phyloP scores from a whole-genome alignment of 441 rosid genomes.

The Biscutella laevigata region DNA sequence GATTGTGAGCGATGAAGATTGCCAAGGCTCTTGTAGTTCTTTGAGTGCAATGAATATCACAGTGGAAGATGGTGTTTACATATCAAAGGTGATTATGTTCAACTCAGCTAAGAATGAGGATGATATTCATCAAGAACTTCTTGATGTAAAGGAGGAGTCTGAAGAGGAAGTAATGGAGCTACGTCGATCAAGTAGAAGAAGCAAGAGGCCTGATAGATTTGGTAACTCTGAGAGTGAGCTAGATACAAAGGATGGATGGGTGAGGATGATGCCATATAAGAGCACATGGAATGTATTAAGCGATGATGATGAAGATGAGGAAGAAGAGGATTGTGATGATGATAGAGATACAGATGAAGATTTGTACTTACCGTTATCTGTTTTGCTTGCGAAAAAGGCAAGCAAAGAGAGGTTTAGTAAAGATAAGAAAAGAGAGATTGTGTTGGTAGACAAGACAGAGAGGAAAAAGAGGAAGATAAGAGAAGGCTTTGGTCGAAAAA shows the following conservation, averaged over 20 bases:
- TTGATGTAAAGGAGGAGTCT: slow-evolving; percentile 4
- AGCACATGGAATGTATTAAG: slow-evolving; percentile 22
- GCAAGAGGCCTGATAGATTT: slow-evolving; percentile 59
- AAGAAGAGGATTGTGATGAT: slow-evolving; percentile 7
- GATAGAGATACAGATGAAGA: slow-evolving; percentile 29
- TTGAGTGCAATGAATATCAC: slow-evolving; percentile 42
- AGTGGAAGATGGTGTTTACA: slow-evolving; percentile 36
- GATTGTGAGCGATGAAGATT: slow-evolving; percentile 32
- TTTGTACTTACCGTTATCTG: slow-evolving; percentile 45
- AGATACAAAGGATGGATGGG: slow-evolving; percentile 41
- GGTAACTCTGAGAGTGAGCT: slow-evolving; percentile 31
- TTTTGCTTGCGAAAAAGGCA: slow-evolving; percentile 26
- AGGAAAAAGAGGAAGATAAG: slow-evolving; percentile 12
- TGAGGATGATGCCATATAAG: slow-evolving; percentile 40
- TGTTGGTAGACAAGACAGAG: slow-evolving; percentile 20
- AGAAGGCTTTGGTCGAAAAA: slow-evolving; percentile 9
- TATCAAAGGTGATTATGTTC: slow-evolving; percentile 35
- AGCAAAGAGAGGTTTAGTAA: slow-evolving; percentile 16
- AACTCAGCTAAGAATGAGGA: slow-evolving; percentile 22
- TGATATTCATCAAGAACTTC: slow-evolving; percentile 20
- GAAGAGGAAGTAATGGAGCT: slow-evolving; percentile 40
- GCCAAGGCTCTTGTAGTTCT: slow-evolving; percentile 10
- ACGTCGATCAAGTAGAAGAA: slow-evolving; percentile 72
- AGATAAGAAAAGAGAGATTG: neutral
- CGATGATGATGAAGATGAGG: slow-evolving; percentile 31